These are phyloP conservation scores for Serpula lacrymans DNA, from an alignment of 768 basidiomycete genomes.

Conservation along the genomic window DNA sequence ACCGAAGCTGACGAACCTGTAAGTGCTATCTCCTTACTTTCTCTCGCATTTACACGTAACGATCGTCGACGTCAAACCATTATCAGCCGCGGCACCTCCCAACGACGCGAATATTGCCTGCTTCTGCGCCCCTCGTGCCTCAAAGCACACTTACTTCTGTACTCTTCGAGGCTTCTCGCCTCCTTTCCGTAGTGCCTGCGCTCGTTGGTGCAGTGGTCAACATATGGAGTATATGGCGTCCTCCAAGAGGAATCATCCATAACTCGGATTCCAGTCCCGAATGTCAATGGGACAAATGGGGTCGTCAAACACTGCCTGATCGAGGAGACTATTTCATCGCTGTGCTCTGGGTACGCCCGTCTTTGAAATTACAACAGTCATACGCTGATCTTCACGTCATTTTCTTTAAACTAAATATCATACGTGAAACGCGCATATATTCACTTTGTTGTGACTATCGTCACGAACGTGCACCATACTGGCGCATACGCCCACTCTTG, in stretches of 20 bases:
- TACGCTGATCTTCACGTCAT: background rate
- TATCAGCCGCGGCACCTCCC: constrained; percentile 62
- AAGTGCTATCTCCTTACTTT: constrained; percentile 25
- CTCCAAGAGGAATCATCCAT: constrained; percentile 31
- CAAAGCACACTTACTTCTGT: constrained; percentile 49
- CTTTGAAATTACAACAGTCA: background rate
- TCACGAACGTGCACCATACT: no score
- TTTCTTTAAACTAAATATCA: no score
- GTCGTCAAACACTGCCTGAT: constrained; percentile 40
- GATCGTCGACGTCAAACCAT: constrained; percentile 1
- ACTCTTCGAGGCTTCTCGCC: constrained; percentile 67
- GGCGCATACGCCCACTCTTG: constrained; percentile 1
- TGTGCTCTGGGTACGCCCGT: constrained; percentile 61
- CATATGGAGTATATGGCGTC: constrained; percentile 47
- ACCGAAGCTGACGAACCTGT: constrained; percentile 78
- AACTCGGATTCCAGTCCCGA: constrained; percentile 4
- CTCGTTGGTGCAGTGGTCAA: constrained; percentile 64
- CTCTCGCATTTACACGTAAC: constrained; percentile 3
- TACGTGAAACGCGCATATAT: no score
- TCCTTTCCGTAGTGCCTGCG: constrained; percentile 72
- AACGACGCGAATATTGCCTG: constrained; percentile 58
- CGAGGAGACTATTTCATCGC: constrained; percentile 66
- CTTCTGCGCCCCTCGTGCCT: constrained; percentile 48
- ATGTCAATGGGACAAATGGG: constrained; percentile 14
- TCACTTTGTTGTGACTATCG: no score